phyloP scores from a whole-genome alignment of 257 asterid genomes.

The Linderniella brevidens region DNA sequence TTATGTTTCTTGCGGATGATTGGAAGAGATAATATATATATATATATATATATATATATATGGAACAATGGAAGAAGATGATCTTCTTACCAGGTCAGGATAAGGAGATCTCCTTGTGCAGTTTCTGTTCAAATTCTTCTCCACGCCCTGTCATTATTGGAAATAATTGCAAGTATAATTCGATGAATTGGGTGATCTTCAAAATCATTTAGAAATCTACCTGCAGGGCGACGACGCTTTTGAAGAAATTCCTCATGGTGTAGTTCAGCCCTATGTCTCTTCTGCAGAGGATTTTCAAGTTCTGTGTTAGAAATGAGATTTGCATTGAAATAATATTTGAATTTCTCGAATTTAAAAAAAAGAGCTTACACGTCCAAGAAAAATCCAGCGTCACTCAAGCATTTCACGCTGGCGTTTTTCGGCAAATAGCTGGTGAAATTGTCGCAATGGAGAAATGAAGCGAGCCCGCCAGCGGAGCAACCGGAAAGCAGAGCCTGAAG shows the following conservation, averaged over 20 bases:
- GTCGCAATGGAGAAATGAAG: constrained; percentile 80
- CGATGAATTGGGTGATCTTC: neutral
- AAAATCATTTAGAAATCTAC: constrained; percentile 15
- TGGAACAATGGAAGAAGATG: constrained; percentile 3
- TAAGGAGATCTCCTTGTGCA: constrained; percentile 45
- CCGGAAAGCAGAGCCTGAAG: constrained; percentile 82
- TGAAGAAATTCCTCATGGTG: constrained; percentile 55
- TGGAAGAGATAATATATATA: neutral
- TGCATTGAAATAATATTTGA: neutral
- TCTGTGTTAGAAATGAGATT: neutral
- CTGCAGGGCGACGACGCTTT: constrained; percentile 46
- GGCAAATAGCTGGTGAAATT: constrained; percentile 54
- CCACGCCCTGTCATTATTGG: constrained; percentile 49
- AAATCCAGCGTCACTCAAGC: constrained; percentile 90
- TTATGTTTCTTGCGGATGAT: too few relatives aligned
- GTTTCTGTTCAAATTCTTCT: constrained; percentile 36
- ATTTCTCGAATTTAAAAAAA: neutral
- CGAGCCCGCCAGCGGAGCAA: constrained; percentile 95
- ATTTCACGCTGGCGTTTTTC: constrained; percentile 64
- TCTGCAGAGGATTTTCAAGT: constrained; percentile 28
- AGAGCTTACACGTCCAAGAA: constrained; percentile 68
- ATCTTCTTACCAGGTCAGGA: constrained; percentile 53
- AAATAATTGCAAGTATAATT: too few relatives aligned
- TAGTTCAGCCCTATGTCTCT: constrained; percentile 56
- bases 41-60: neutral